Conservation (phyloP, 1,139 yeast species). For the Candida buenavistaensis region DNA sequence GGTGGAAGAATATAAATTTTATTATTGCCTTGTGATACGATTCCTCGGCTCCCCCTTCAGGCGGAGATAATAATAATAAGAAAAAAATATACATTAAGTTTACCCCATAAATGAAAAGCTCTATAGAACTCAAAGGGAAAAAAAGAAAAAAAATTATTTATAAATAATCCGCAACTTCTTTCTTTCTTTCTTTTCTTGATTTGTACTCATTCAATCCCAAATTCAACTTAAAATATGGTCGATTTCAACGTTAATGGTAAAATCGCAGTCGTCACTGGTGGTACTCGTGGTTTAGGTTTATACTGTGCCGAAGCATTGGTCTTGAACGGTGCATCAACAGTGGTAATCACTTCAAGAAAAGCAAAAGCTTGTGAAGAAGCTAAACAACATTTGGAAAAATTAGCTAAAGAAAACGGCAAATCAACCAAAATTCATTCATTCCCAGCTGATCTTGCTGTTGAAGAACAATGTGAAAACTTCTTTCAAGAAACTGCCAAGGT, state of each 20-base stretch:
- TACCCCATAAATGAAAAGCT: no score
- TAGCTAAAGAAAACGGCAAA: constrained; percentile 43
- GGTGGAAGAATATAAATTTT: no score
- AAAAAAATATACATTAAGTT: not conserved
- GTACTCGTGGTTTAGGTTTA: constrained; percentile 74
- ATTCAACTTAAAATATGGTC: constrained; percentile 40
- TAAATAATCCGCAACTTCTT: not conserved
- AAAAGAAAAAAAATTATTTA: not conserved
- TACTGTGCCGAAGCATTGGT: constrained; percentile 68
- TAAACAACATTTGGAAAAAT: constrained; percentile 47
- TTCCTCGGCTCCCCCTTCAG: no score
- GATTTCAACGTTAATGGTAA: constrained; percentile 59
- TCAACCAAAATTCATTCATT: constrained; percentile 50
- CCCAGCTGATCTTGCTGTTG: constrained; percentile 61
- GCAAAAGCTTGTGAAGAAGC: constrained; percentile 64
- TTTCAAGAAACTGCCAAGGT: constrained; percentile 40
- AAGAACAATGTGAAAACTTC: constrained; percentile 51
- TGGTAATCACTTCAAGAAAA: constrained; percentile 69
- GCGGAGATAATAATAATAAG: no score
- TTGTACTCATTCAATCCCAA: not conserved
- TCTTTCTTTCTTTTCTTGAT: no score
- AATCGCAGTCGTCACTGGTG: constrained; percentile 75
- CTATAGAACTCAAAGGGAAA: not conserved
- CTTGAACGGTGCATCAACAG: constrained; percentile 61
- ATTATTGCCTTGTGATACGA: no score